These are phyloP conservation scores for Aethionema arabicum DNA, from an alignment of 345 rosid genomes.

Conservation along the genomic window DNA sequence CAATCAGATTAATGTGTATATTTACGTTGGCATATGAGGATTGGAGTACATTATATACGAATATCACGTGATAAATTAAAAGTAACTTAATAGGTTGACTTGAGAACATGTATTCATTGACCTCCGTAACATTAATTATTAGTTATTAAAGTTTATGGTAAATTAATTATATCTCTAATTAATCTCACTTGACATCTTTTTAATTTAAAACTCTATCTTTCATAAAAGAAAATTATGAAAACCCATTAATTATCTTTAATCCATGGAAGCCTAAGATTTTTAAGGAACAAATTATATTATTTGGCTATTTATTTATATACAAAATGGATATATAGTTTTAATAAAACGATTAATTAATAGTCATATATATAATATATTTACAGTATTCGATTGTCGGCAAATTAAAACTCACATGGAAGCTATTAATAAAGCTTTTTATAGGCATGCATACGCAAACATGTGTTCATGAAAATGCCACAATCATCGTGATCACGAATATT, in stretches of 20 bases:
- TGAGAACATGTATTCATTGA: not conserved
- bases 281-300: too few relatives aligned
- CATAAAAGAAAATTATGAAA: too few relatives aligned
- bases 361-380: too few relatives aligned
- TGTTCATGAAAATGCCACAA: slow-evolving; percentile 22
- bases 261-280: too few relatives aligned
- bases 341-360: slow-evolving; percentile 13
- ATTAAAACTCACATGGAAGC: slow-evolving; percentile 32
- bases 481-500: slow-evolving; percentile 26
- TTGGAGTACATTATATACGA: too few relatives aligned
- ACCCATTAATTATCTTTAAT: too few relatives aligned
- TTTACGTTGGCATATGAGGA: too few relatives aligned
- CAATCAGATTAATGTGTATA: too few relatives aligned
- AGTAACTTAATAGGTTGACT: too few relatives aligned
- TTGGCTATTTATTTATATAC: not conserved
- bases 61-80: too few relatives aligned
- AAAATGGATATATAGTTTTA: slow-evolving; percentile 8
- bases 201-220: not conserved
- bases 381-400: slow-evolving; percentile 29
- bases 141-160: too few relatives aligned
- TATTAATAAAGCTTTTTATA: slow-evolving; percentile 17
- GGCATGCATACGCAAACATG: slow-evolving; percentile 29
- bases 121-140: not conserved
- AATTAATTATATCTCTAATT: too few relatives aligned
- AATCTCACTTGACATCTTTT: not conserved